Evolutionary conservation across 1,139 yeast species (phyloP), one percentile per base, ranked within the genome.

Genomic region (Blastobotrys malaysiensis): DNA sequence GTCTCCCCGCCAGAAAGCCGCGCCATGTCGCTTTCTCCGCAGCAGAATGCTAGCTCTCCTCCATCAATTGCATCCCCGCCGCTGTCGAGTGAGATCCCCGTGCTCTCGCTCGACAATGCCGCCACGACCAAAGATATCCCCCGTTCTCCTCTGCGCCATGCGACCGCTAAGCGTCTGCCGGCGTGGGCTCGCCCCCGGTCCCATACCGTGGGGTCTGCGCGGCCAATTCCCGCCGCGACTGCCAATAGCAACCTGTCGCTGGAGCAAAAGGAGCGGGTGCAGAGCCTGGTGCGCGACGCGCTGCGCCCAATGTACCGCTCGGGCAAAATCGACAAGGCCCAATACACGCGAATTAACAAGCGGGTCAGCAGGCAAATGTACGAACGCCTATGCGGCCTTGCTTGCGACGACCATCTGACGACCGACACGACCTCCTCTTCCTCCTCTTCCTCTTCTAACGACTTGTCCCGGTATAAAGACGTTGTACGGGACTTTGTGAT

Each of bases 181-280:
- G 46, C 24, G 14, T 21, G 21, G 48, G n/a, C 21, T 1, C 48
- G 22, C 39, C 27, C 48, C 14, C 27, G 21, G 13, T 19, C 39
- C n/a, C 9, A 21, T 46, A 26, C 48, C 7, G 27, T 19, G 6
- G 48, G 24, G 9, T 22, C 48, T 26, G 18, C 52, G 24, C 31
- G 31, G 13, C 45, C 39, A 7, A 20, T 48, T 43, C 20, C 50
- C 21, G 43, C 45, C 22, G 7, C 16, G 14, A 9, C 50, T 19
- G 18, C 27, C 24, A 19, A 43, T 13, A 20, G 20, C 11, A 46
- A 47, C 47, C 65, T 79, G 26, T 64, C 77, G 0, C 69, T 74
- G 19, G 77, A 73, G 36, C 79, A 78, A 56, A 83, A 84, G 61
- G 67, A 68, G 6, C 69, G 65, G 54, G 76, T 84, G 19, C 88